A percentile compares a stretch with the other conserved stretches of the same genome.
These are phyloP conservation scores for Claviceps sp. DNA, from an alignment of 2,329 filamentous ascomycete species.

Conservation along the genomic window DNA sequence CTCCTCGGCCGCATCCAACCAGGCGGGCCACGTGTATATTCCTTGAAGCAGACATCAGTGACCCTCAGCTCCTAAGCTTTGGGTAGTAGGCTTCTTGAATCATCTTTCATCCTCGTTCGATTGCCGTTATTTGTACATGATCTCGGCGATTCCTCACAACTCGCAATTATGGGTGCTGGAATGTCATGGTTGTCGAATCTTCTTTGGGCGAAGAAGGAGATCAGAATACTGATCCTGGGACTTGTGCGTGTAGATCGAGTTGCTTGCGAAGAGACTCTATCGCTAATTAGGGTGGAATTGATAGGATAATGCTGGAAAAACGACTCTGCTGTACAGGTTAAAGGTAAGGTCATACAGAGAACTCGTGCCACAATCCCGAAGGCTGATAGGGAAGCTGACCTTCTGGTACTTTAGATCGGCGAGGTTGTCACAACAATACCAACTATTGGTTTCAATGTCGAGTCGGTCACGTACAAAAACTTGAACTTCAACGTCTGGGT, in stretches of 20 bases:
- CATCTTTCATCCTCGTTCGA: no score
- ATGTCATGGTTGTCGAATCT: conserved; percentile 59
- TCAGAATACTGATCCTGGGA: conserved; percentile 85
- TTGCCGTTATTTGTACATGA: background rate
- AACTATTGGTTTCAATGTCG: conserved; percentile 98
- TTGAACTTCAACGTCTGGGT: conserved; percentile 98
- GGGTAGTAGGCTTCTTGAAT: background rate
- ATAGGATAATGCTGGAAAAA: conserved; percentile 97
- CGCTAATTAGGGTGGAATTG: conserved; percentile 8
- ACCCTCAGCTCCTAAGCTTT: background rate
- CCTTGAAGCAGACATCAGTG: conserved; percentile 1
- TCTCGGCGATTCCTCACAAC: background rate
- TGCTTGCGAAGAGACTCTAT: background rate
- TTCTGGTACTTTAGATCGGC: conserved; percentile 54
- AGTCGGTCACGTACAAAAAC: conserved; percentile 96
- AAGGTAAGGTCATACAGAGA: conserved; percentile 45
- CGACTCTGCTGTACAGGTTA: conserved; percentile 86
- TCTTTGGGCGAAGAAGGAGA: conserved; percentile 92
- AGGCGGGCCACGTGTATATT: conserved; percentile 2
- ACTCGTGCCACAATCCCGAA: background rate
- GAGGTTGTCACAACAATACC: conserved; percentile 98
- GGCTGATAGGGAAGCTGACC: background rate
- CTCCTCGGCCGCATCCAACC: background rate
- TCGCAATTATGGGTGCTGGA: conserved; percentile 44
- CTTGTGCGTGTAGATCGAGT: conserved; percentile 46